Evolutionary conservation across 306 rosid genomes (phyloP), one percentile per base, ranked within the genome.

Genomic region (Prunus mume): DNA sequence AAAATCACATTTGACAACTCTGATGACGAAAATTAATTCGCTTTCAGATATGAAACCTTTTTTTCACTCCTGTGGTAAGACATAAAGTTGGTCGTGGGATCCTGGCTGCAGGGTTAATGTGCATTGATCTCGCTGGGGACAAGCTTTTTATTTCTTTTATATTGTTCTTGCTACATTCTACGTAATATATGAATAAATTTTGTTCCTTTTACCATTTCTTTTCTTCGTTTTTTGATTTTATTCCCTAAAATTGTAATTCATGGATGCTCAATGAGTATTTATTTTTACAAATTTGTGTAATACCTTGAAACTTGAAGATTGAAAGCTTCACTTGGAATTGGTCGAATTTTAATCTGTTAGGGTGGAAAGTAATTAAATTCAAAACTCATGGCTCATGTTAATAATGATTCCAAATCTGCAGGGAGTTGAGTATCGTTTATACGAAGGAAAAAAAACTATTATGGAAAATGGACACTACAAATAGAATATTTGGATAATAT

Each of bases 1-100:
- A 96, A 92, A 71, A 96, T 81, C 22, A 96, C 96, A 56, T 96
- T 96, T 77, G 79, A 84, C 65, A 71, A 88, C 83, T 88, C 99
- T 24, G 99, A 92, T 2, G 96, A 92, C 19, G 98, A 96, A 71
- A 84, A 85, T 34, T 94, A 81, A 83, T 73, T 75, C 79, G 20
- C 13, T 2, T 72, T 57, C 17, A 11, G 17, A 41, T 81, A 68
- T 12, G 18, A 63, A 63, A 68, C 55, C 66, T 30, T 75, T 75
- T 60, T 65, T 47, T n/a, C 43, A 9, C 3, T 47, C 3, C 71
- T 17, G 43, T 27, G 61, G 45, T 28, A 18, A 62, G 43, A n/a
- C 18, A 20, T 41, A 34, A 43, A 43, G 55, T 43, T 67, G 72
- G 71, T 9, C 28, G 0, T 62, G 43, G 43, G 4, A 61, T 25